Conservation (phyloP, 2,329 filamentous ascomycete genomes). For the Rutstroemia sp. region DNA sequence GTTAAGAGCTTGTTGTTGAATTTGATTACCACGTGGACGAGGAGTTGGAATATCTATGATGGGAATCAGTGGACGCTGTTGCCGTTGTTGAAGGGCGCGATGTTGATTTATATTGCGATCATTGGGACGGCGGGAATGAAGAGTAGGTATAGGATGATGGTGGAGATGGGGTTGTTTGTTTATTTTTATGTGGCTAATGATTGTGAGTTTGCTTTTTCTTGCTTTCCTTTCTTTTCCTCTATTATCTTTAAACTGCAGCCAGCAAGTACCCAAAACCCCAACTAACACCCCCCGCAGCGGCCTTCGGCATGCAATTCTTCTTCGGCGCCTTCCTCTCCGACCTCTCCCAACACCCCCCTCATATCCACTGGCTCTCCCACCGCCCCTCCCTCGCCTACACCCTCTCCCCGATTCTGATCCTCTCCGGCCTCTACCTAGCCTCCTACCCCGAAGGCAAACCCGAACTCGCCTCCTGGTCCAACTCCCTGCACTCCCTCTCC, state of each 20-base stretch:
- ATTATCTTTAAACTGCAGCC: neutral
- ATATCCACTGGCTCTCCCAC: conserved; percentile 38
- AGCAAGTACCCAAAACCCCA: neutral
- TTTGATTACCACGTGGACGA: conserved; percentile 44
- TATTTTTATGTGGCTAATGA: conserved; percentile 36
- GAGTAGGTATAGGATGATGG: conserved; percentile 41
- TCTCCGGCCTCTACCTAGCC: conserved; percentile 48
- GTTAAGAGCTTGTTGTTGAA: conserved; percentile 38
- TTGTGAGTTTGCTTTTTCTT: conserved; percentile 15
- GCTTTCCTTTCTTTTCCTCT: neutral
- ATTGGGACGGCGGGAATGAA: conserved; percentile 43
- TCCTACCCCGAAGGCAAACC: conserved; percentile 51
- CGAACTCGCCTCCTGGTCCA: conserved; percentile 48
- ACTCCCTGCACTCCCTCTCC: conserved; percentile 36
- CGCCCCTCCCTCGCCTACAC: conserved; percentile 37
- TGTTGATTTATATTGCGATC: conserved; percentile 47
- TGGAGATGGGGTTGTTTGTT: conserved; percentile 39
- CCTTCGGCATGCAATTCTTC: conserved; percentile 52
- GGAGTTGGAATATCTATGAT: conserved; percentile 44
- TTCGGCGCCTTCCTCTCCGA: conserved; percentile 56
- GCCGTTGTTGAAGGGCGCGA: conserved; percentile 46
- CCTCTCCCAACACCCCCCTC: conserved; percentile 43
- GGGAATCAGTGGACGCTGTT: conserved; percentile 52
- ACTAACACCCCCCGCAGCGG: conserved; percentile 27
- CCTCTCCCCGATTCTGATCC: conserved; percentile 42